Evolutionary conservation across 331 rosid genomes (phyloP), one percentile per base, ranked within the genome.

Genomic region (Malus hybrid): DNA sequence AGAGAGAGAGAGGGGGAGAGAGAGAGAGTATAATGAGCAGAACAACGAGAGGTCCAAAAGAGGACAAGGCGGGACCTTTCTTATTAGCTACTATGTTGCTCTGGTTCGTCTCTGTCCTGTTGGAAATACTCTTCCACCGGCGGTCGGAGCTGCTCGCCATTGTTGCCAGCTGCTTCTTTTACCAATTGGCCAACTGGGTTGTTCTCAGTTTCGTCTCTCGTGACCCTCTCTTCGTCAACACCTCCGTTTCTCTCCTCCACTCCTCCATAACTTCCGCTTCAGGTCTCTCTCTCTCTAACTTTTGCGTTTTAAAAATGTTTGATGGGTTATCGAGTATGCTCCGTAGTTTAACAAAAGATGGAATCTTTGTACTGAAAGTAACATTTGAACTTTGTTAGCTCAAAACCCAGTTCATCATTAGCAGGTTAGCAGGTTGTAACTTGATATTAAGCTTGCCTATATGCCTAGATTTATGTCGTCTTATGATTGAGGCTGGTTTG

Each of bases 191-290:
- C 66, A 90, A 91, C 72, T 81, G 70, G 78, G 55, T 87, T 63
- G n/a, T 84, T 52, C 88, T 93, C 15, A 11, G 65, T 77, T 71
- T 84, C 78, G 56, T 79, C 77, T 79, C 87, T 15, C 80, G 68
- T 28, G 93, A 93, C 61, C 87, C 90, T 67, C 91, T 91, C 74
- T 87, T 91, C 36, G 93, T 91, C 68, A 93, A 91, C 79, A 94
- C 96, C 80, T 71, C 90, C 8, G 98, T 93, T 39, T 93, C 98
- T 33, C 98, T 93, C 72, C 86, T 93, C 20, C 98, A 93, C 76
- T 89, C 96, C 79, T 11, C 73, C 62, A 19, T 90, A 71, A 91
- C 94, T 65, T 89, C 96, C n/a, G 62, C 87, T 75, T 91, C 97
- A 86, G 98, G 97, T 93, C 76, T 55, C 56, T 16, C 33, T 55